A percentile compares a stretch with the other conserved stretches of the same genome.
These are phyloP conservation scores for Eucalyptus cloeziana DNA, from an alignment of 345 rosid genomes.

Conservation along the genomic window DNA sequence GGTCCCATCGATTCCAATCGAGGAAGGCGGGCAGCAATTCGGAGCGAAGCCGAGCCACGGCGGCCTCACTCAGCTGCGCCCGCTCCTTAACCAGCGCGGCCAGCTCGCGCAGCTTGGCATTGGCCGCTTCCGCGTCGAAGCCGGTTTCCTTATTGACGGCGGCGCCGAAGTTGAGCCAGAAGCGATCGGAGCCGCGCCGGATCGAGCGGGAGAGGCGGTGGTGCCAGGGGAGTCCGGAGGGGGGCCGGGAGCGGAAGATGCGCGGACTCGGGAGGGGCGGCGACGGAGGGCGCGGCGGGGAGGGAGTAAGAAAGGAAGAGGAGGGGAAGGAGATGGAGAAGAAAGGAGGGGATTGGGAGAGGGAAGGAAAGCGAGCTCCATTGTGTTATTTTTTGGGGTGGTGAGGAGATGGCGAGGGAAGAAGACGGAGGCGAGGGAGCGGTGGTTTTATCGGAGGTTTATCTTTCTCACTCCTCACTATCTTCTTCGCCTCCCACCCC, in stretches of 20 bases:
- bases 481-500: neutral
- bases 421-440: neutral
- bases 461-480: neutral
- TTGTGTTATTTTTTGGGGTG: no score
- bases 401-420: no score
- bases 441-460: neutral
- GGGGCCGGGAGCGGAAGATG: constrained; percentile 29
- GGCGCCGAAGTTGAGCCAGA: constrained; percentile 45
- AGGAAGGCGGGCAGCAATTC: constrained; percentile 43
- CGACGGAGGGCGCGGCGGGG: constrained; percentile 1
- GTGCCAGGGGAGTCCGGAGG: constrained; percentile 53
- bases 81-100: constrained; percentile 22
- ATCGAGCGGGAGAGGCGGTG: constrained; percentile 25
- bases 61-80: constrained; percentile 22
- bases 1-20: constrained; percentile 73
- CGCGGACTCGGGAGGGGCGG: constrained; percentile 18
- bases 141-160: constrained; percentile 62
- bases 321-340: neutral
- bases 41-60: constrained; percentile 34
- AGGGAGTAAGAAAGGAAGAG: neutral
- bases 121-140: constrained; percentile 38
- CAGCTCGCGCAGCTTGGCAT: constrained; percentile 26
- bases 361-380: neutral
- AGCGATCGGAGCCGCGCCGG: constrained; percentile 36
- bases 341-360: neutral